Percentiles rank a stretch among this genome's conserved stretches.
Conservation (phyloP, 495 filamentous ascomycete species). For the Hypoxylon cercidicola region DNA sequence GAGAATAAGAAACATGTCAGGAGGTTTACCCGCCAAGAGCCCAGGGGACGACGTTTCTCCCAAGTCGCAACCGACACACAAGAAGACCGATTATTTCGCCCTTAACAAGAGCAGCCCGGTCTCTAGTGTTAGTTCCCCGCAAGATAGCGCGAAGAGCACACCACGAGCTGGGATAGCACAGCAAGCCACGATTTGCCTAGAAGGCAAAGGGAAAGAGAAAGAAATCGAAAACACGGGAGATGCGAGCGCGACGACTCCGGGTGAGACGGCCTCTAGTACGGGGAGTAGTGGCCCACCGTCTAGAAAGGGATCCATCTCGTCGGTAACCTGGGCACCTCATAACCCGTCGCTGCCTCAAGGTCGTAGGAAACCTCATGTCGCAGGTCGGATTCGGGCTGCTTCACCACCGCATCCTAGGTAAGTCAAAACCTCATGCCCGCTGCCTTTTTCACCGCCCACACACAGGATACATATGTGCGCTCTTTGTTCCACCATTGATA, state of each 20-base stretch:
- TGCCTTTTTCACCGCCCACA: slow-evolving; percentile 8
- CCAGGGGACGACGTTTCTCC: slow-evolving; percentile 55
- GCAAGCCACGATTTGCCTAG: slow-evolving; percentile 23
- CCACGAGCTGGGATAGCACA: slow-evolving; percentile 25
- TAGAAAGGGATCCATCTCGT: slow-evolving; percentile 56
- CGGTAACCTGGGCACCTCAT: slow-evolving; percentile 52
- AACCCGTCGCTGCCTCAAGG: slow-evolving; percentile 60
- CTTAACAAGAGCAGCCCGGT: slow-evolving; percentile 35
- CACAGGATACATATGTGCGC: background rate
- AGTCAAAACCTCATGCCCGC: slow-evolving; percentile 38
- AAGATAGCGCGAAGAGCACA: slow-evolving; percentile 31
- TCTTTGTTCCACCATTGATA: background rate
- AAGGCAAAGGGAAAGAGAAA: slow-evolving; percentile 34
- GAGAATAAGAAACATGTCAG: slow-evolving; percentile 44
- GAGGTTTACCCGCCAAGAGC: slow-evolving; percentile 44
- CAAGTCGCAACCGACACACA: slow-evolving; percentile 43
- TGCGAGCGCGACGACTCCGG: slow-evolving; percentile 46
- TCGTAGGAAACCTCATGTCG: slow-evolving; percentile 54
- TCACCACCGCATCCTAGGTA: slow-evolving; percentile 60
- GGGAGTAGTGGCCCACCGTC: slow-evolving; percentile 49
- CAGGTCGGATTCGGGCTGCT: slow-evolving; percentile 52
- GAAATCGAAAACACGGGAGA: slow-evolving; percentile 44
- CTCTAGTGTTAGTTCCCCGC: slow-evolving; percentile 14
- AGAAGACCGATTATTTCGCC: slow-evolving; percentile 53
- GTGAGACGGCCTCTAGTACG: slow-evolving; percentile 47